phyloP scores from a whole-genome alignment of 2,329 filamentous ascomycete species.

The Diaporthe eres region DNA sequence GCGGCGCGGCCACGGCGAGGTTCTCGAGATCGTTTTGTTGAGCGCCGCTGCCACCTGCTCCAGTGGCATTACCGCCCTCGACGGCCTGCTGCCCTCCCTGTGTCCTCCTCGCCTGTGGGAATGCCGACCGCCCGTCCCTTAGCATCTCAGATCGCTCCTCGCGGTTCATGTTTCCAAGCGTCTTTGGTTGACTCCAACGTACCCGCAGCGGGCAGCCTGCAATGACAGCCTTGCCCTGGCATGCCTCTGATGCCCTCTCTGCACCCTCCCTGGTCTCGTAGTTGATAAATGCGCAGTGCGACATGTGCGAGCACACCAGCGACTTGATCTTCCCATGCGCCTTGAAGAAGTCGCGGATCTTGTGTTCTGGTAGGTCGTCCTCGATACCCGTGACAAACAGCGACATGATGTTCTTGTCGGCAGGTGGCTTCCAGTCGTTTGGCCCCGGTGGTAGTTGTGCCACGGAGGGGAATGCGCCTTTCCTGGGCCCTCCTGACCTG shows the following conservation, averaged over 20 bases:
- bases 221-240: conserved; percentile 90
- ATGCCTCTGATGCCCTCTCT: conserved; percentile 86
- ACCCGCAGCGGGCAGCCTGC: conserved; percentile 91
- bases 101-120: conserved; percentile 60
- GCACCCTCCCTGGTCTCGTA: conserved; percentile 88
- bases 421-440: conserved; percentile 87
- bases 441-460: conserved; percentile 84
- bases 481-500: conserved; percentile 58
- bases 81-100: conserved; percentile 51
- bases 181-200: conserved; percentile 93
- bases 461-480: conserved; percentile 75
- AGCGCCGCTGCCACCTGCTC: conserved; percentile 46
- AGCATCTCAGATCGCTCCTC: conserved; percentile 87
- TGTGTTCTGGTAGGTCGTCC: conserved; percentile 94
- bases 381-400: conserved; percentile 96
- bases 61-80: conserved; percentile 47
- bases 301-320: conserved; percentile 95
- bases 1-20: conserved; percentile 79
- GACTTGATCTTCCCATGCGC: conserved; percentile 92
- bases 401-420: conserved; percentile 89
- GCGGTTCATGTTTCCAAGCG: conserved; percentile 90
- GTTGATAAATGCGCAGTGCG: conserved; percentile 97
- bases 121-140: conserved; percentile 78
- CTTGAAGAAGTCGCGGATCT: conserved; percentile 91
- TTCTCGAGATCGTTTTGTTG: conserved; percentile 47